These are phyloP conservation scores for Elsinoe perseae DNA, from an alignment of 2,329 filamentous ascomycete species.

Conservation along the genomic window DNA sequence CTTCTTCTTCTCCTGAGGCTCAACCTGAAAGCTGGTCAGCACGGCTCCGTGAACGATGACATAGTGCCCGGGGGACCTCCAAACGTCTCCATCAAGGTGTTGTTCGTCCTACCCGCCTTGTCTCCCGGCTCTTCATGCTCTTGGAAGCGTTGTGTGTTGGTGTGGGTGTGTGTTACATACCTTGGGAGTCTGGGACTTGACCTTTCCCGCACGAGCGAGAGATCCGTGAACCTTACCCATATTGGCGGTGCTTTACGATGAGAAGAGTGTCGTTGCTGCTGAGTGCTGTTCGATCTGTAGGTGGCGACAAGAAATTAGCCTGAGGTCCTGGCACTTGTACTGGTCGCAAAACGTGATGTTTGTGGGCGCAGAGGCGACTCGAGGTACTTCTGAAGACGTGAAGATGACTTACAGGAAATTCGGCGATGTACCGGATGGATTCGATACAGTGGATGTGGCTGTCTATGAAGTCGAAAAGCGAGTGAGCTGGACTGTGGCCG, in stretches of 20 bases:
- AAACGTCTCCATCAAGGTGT: no score
- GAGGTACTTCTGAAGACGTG: neutral
- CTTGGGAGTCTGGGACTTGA: conserved; percentile 94
- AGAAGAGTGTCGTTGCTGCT: neutral
- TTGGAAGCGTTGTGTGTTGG: no score
- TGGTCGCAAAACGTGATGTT: conserved; percentile 7
- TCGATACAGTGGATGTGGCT: conserved; percentile 14
- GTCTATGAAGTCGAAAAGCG: conserved; percentile 11
- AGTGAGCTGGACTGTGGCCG: conserved; percentile 3
- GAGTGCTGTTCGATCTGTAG: conserved; percentile 15
- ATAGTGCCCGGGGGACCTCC: no score
- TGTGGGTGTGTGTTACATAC: conserved; percentile 45
- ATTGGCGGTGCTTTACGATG: conserved; percentile 42
- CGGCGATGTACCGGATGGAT: conserved; percentile 17
- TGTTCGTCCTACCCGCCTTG: no score
- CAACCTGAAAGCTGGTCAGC: conserved; percentile 44
- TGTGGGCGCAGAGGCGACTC: neutral
- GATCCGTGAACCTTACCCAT: conserved; percentile 95
- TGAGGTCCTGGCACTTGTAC: neutral
- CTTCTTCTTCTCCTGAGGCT: conserved; percentile 93
- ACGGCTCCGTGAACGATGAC: conserved; percentile 3
- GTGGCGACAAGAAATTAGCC: conserved; percentile 16
- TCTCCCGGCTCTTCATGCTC: no score
- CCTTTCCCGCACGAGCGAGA: conserved; percentile 92
- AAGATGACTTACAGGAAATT: conserved; percentile 11